Base-by-base conservation (phyloP, 106 monocot genomes). In the Acorus gramineus region DNA sequence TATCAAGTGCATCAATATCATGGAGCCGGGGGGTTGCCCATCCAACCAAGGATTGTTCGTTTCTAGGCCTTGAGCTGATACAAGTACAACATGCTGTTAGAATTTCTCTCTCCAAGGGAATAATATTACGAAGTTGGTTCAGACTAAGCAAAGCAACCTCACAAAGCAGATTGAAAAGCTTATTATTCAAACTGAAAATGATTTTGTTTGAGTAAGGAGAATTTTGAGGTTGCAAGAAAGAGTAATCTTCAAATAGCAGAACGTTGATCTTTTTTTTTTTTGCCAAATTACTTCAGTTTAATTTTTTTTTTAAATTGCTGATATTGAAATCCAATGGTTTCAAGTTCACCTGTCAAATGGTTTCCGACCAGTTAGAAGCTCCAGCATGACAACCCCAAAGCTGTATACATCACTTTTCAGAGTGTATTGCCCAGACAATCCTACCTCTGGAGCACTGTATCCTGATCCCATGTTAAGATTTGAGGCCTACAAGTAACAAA, bases 1-100 rank as follows among this genome's bases (percentile, higher is more conserved):
- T 81, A 76, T 95, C 86, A 48, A 90, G 69, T 28, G 95, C 86
- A 64, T 95, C 87, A 9, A 95, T 90, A 76, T 95, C 95, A 71
- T 90, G 95, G 51, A 95, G 86, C 66, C 87, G 94, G 53, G 94
- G 95, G 62, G 84, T 80, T 3, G 95, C 90, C 95, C 95, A 95
- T 55, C 80, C 75, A 64, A 95, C 95, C 71, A 90, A 67, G 10
- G 79, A 78, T 72, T 95, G 95, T 64, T 95, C 90, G 8, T 80
- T 78, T 70, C 95, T 69, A 54, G 79, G 73, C 64, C 82, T 87
- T 7, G 85, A 55, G 61, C 95, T 95, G 82, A 56, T 28, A 28
- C 28, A 28, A 28, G 53, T 28, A 28, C 28, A 28, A 28, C 28
- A 28, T 28, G 28, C 28, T 28, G 28, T 28, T 28, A 28, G 28